A percentile compares a stretch with the other conserved stretches of the same genome.
Conservation (phyloP, 805 yeast species). For the Teunomyces atbi region DNA sequence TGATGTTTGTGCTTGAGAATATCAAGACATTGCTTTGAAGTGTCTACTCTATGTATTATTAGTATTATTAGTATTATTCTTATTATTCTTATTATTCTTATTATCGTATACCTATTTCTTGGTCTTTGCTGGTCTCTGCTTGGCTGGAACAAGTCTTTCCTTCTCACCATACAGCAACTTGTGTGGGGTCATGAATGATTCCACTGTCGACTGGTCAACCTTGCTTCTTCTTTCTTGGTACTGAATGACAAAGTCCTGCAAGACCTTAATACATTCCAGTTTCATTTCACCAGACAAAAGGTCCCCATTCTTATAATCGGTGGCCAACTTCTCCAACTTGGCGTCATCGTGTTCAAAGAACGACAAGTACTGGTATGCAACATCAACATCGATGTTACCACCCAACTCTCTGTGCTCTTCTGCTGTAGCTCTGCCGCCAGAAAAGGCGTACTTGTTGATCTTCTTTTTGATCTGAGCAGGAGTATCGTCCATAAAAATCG, state of each 20-base stretch:
- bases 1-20: constrained; percentile 42
- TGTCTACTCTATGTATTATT: constrained; percentile 1
- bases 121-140: constrained; percentile 46
- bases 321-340: constrained; percentile 58
- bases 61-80: no score
- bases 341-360: constrained; percentile 91
- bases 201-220: constrained; percentile 61
- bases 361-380: constrained; percentile 87
- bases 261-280: constrained; percentile 73
- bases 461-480: constrained; percentile 89
- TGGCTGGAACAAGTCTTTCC: constrained; percentile 71
- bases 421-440: constrained; percentile 84
- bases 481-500: constrained; percentile 94
- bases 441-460: constrained; percentile 93
- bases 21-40: constrained; percentile 7
- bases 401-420: constrained; percentile 91
- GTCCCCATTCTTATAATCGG: constrained; percentile 74
- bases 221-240: constrained; percentile 78
- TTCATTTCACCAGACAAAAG: constrained; percentile 92
- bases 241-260: constrained; percentile 73
- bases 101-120: constrained; percentile 22
- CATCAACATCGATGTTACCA: constrained; percentile 94
- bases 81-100: background rate
- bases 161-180: constrained; percentile 70
- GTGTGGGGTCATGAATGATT: constrained; percentile 80